phyloP scores from a whole-genome alignment of 345 rosid species.

The Acer saccharum region DNA sequence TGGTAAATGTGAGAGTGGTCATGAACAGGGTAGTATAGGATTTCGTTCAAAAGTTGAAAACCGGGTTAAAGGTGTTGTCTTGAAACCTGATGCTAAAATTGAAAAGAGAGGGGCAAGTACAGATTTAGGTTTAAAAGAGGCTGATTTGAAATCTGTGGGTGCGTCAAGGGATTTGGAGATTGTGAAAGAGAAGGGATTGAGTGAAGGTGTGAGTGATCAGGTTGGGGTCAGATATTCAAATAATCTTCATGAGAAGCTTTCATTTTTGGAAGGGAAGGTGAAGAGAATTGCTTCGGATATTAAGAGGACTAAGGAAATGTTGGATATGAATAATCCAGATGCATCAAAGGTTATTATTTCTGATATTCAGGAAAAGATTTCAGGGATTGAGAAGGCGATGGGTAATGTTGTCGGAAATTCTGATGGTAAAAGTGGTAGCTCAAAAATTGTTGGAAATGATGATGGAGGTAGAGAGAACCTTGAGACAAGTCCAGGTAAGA shows the following conservation, averaged over 20 bases:
- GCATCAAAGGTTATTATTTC: conserved; percentile 67
- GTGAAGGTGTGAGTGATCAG: conserved; percentile 23
- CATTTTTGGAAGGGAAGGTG: conserved; percentile 93
- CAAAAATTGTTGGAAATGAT: conserved; percentile 30
- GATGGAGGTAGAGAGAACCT: conserved; percentile 22
- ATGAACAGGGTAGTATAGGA: conserved; percentile 16
- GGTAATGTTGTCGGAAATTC: conserved; percentile 51
- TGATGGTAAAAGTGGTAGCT: conserved; percentile 22
- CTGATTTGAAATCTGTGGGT: conserved; percentile 32
- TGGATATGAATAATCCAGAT: conserved; percentile 84
- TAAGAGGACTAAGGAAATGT: conserved; percentile 89
- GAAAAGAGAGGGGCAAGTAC: conserved; percentile 27
- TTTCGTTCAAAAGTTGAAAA: conserved; percentile 26
- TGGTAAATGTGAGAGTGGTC: conserved; percentile 17
- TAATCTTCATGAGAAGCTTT: conserved; percentile 93
- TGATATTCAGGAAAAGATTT: conserved; percentile 87
- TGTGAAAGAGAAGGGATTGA: conserved; percentile 39
- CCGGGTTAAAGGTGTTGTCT: conserved; percentile 18
- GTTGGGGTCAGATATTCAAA: conserved; percentile 49
- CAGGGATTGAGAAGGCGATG: conserved; percentile 85
- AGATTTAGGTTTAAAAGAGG: conserved; percentile 17
- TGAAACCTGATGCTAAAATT: conserved; percentile 26
- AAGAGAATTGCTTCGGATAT: conserved; percentile 92
- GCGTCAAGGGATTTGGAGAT: conserved; percentile 41
- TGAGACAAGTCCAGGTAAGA: conserved; percentile 34